Evolutionary conservation across 805 yeast species (phyloP).

Genomic region (Cyberlindnera mississippiensis): DNA sequence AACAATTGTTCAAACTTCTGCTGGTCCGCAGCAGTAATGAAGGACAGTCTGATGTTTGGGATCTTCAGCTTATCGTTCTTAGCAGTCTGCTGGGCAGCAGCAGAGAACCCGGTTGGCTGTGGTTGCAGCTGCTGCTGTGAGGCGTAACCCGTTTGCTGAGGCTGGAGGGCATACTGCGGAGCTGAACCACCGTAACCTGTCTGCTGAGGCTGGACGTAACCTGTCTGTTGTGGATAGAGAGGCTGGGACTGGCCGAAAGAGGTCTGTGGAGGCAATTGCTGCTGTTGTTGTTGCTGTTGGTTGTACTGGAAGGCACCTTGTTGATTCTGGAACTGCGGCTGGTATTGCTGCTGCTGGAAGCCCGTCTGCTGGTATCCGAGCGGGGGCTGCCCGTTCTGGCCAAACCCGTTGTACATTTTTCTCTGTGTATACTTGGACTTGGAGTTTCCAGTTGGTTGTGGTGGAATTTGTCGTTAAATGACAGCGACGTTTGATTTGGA

Average conservation of each 20-base stretch:
- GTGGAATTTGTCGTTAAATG: not conserved
- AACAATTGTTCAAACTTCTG: constrained; percentile 81
- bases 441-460: not conserved
- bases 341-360: constrained; percentile 6
- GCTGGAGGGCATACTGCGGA: constrained; percentile 10
- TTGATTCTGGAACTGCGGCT: constrained; percentile 8
- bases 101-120: constrained; percentile 40
- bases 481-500: not conserved
- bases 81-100: constrained; percentile 28
- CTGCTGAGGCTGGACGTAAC: constrained; percentile 28
- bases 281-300: constrained; percentile 12
- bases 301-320: constrained; percentile 3
- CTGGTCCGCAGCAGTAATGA: constrained; percentile 83
- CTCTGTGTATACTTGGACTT: too few species aligned
- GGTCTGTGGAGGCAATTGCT: constrained; percentile 25
- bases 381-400: constrained; percentile 14
- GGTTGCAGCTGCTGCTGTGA: constrained; percentile 31
- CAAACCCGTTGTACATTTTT: constrained; percentile 13
- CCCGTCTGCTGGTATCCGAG: constrained; percentile 20
- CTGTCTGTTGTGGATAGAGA: constrained; percentile 25
- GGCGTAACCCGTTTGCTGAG: constrained; percentile 31
- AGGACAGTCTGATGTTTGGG: constrained; percentile 75
- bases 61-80: constrained; percentile 59
- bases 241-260: constrained; percentile 20
- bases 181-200: constrained; percentile 23